These are phyloP conservation scores for Chalaropsis thielavioides DNA, from an alignment of 2,329 filamentous ascomycete genomes.

Conservation along the genomic window DNA sequence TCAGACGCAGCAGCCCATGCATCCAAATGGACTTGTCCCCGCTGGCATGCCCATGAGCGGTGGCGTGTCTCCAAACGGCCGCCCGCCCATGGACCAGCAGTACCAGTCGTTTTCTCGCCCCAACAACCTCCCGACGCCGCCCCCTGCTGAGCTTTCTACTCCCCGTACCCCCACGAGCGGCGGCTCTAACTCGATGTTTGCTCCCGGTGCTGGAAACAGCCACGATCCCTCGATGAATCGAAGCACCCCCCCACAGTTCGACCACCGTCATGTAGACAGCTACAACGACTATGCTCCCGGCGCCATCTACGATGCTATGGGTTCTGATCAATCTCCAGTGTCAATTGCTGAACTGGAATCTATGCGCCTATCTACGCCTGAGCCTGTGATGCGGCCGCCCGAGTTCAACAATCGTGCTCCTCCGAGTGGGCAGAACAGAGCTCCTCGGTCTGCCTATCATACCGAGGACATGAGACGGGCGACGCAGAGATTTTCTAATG, in stretches of 20 bases:
- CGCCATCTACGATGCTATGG: conserved; percentile 17
- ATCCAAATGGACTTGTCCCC: conserved; percentile 8
- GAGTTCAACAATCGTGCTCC: conserved; percentile 58
- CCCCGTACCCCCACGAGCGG: neutral
- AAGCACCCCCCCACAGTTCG: neutral
- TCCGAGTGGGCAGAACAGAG: conserved; percentile 51
- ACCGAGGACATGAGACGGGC: conserved; percentile 65
- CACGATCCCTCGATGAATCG: neutral
- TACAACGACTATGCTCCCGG: conserved; percentile 15
- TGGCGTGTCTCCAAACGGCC: conserved; percentile 11
- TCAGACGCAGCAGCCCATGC: conserved; percentile 2
- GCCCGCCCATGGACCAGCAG: conserved; percentile 7
- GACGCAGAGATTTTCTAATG: conserved; percentile 69
- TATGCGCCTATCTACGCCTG: conserved; percentile 49
- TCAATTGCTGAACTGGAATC: conserved; percentile 39
- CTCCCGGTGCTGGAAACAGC: conserved; percentile 11
- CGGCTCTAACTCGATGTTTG: conserved; percentile 9
- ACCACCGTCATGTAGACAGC: neutral
- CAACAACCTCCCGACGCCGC: conserved; percentile 5
- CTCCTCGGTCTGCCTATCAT: conserved; percentile 43
- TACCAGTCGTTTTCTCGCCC: conserved; percentile 14
- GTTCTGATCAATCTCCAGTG: conserved; percentile 20
- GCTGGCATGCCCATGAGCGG: conserved; percentile 1
- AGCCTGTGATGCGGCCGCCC: conserved; percentile 65
- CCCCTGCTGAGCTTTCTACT: conserved; percentile 10